Conservation (phyloP, 805 yeast genomes). For the Lachancea mirantina region DNA sequence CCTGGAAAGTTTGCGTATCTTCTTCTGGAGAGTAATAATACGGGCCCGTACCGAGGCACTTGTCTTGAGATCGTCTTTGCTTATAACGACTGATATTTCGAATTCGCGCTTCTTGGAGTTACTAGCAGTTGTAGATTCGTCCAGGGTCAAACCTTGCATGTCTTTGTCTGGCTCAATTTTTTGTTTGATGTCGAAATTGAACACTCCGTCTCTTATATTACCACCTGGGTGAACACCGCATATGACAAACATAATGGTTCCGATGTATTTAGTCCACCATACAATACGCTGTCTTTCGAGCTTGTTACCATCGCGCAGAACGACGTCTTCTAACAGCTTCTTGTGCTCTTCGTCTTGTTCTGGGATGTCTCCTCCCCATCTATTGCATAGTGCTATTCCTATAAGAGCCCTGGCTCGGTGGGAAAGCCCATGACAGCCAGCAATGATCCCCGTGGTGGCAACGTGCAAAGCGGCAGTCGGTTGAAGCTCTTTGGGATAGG, state of each 20-base stretch:
- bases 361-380: conserved; percentile 79
- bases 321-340: conserved; percentile 41
- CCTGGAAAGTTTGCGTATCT: conserved; percentile 48
- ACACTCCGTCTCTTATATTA: conserved; percentile 55
- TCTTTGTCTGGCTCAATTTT: conserved; percentile 25
- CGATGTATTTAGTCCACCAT: conserved; percentile 71
- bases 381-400: conserved; percentile 66
- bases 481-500: conserved; percentile 70
- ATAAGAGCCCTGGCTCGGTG: conserved; percentile 64
- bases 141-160: conserved; percentile 15
- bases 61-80: conserved; percentile 49
- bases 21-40: conserved; percentile 52
- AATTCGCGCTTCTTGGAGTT: conserved; percentile 27
- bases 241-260: conserved; percentile 66
- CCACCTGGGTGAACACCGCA: conserved; percentile 83
- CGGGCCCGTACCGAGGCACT: conserved; percentile 53
- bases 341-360: conserved; percentile 44
- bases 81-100: conserved; percentile 37
- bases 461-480: conserved; percentile 67
- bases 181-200: conserved; percentile 36
- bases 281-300: conserved; percentile 41
- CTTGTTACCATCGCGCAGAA: conserved; percentile 38
- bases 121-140: conserved; percentile 13
- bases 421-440: conserved; percentile 69
- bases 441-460: conserved; percentile 66